Evolutionary conservation across 176 grass and related monocot genomes (phyloP), one percentile per base, ranked within the genome.

Genomic region (Pharus latifolius): DNA sequence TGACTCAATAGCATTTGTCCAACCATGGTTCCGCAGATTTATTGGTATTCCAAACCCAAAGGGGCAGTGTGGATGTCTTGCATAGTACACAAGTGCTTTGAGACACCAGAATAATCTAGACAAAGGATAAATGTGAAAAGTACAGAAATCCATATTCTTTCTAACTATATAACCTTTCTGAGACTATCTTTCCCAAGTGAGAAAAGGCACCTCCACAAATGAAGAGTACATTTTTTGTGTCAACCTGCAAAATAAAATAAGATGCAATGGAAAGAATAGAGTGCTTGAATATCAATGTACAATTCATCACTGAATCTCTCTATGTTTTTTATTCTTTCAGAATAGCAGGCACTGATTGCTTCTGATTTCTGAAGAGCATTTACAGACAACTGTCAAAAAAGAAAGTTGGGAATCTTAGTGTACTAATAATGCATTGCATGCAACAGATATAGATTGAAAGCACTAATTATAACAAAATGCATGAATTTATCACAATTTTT

Each of bases 141-240:
- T 67, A 26, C 18, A 77, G 5, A 78, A 33, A 44, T 40, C 61
- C 15, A 5, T 45, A 26, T 63, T 24, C 72, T 49, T 74, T 74
- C 6, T 20, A 71, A 71, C 49, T 31, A 15, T 22, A 48, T 54
- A 40, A 88, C 89, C 82, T 92, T 85, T 82, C 82, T 57, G 70
- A 82, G 35, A 92, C 58, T 63, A 83, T 82, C 74, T 88, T 92
- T 31, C 65, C 89, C 73, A 88, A 75, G 59, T 78, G 84, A 60
- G 73, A 63, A 72, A 92, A 92, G 41, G 89, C 65, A 72, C 89
- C 89, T 55, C 89, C 89, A 79, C 89, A 92, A 63, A 92, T 88
- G 37, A 92, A 92, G 57, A 92, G 89, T 63, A 92, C 88, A 41
- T 85, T 81, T 67, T 78, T 82, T 14, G 85, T 88, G 82, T 88